Percentiles rank a stretch among this genome's conserved stretches.
These are phyloP conservation scores for Solanum hybrid DNA, from an alignment of 305 asterid genomes.

Conservation along the genomic window DNA sequence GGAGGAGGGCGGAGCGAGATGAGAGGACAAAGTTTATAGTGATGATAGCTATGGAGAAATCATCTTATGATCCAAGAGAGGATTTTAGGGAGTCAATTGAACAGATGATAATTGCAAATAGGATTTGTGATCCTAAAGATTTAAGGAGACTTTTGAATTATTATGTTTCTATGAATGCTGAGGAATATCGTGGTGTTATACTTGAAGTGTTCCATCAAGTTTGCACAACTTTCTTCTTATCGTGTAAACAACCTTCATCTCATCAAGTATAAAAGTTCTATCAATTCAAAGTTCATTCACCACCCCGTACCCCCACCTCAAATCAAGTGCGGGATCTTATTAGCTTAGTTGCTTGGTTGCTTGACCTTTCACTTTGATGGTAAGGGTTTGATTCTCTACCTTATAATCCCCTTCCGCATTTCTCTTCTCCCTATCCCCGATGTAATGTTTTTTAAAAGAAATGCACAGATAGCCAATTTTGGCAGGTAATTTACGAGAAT, in stretches of 20 bases:
- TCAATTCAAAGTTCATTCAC: not conserved
- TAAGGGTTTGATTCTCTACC: not conserved
- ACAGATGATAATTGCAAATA: constrained; percentile 43
- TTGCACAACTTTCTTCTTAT: constrained; percentile 43
- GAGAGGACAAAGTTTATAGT: constrained; percentile 39
- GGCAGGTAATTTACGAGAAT: not conserved
- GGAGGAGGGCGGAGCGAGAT: constrained; percentile 16
- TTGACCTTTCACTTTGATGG: not conserved
- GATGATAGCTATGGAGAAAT: constrained; percentile 66
- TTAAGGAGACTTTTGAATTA: constrained; percentile 49
- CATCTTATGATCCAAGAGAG: constrained; percentile 50
- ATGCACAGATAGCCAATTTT: not conserved
- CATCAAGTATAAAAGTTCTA: not conserved
- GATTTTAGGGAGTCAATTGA: constrained; percentile 65
- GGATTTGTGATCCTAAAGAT: constrained; percentile 43
- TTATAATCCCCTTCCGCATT: not conserved
- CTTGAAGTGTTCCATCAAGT: constrained; percentile 69
- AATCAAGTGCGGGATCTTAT: not conserved
- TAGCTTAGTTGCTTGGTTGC: not conserved
- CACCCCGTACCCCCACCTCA: not conserved
- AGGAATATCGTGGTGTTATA: constrained; percentile 45
- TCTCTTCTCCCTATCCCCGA: not conserved
- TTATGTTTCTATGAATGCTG: constrained; percentile 56
- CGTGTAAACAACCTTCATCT: constrained; percentile 14
- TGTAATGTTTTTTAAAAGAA: not conserved